Evolutionary conservation across 495 filamentous ascomycete species (phyloP).

Genomic region (Saxophila tyrrhenica): DNA sequence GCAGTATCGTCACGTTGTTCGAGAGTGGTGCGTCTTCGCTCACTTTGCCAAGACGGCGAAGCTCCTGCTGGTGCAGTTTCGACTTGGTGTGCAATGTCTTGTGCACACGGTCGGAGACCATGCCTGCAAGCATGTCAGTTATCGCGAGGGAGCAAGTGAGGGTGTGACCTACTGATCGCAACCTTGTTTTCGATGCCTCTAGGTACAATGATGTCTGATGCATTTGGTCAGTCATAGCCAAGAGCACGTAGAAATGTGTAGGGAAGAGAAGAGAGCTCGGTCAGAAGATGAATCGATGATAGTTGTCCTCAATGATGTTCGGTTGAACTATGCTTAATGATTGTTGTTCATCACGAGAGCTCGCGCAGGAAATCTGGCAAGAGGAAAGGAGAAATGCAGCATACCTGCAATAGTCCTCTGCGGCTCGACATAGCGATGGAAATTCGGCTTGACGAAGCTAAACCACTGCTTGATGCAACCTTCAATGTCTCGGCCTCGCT

Average conservation of each 20-base stretch:
- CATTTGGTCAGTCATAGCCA: not conserved
- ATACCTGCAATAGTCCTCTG: slow-evolving; percentile 68
- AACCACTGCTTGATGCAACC: slow-evolving; percentile 99
- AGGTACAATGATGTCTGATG: slow-evolving; percentile 80
- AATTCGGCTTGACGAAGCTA: slow-evolving; percentile 88
- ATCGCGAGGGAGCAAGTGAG: not conserved
- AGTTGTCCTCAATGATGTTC: slow-evolving; percentile 19
- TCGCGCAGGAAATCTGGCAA: not conserved
- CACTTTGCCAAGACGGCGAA: slow-evolving; percentile 58
- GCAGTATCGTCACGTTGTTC: slow-evolving; percentile 55
- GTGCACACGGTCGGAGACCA: slow-evolving; percentile 84
- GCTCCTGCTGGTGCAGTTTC: slow-evolving; percentile 60
- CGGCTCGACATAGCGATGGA: slow-evolving; percentile 78
- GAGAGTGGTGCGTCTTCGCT: slow-evolving; percentile 62
- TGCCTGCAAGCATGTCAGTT: slow-evolving; percentile 30
- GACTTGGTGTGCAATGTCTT: slow-evolving; percentile 79
- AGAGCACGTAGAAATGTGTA: not conserved
- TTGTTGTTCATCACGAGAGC: slow-evolving; percentile 17
- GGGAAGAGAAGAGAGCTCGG: not conserved
- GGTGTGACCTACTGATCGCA: slow-evolving; percentile 57
- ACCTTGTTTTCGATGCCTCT: slow-evolving; percentile 87
- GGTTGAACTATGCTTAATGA: slow-evolving; percentile 24
- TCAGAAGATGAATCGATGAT: slow-evolving; percentile 14
- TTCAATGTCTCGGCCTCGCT: slow-evolving; percentile 77
- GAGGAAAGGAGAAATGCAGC: slow-evolving; percentile 11